Percentiles rank a stretch among this genome's conserved stretches.
Evolutionary conservation across 192 early-diverging fungal genomes (phyloP).

Genomic region (Rhizophagus sp.): DNA sequence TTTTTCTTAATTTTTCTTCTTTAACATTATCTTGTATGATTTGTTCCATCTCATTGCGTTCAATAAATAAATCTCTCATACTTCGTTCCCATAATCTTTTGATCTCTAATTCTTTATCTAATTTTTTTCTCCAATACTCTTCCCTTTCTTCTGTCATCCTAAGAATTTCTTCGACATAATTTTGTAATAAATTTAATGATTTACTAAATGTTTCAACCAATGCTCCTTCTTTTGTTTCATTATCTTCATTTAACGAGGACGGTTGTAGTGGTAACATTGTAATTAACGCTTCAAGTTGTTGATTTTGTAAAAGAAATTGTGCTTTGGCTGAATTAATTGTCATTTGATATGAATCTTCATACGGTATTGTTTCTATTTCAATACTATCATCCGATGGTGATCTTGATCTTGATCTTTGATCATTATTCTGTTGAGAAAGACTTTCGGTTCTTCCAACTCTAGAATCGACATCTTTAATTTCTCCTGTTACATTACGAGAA

Average conservation of each 20-base stretch:
- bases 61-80: slow-evolving; percentile 41
- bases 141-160: slow-evolving; percentile 48
- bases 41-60: slow-evolving; percentile 50
- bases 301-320: slow-evolving; percentile 62
- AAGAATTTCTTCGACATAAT: slow-evolving; percentile 35
- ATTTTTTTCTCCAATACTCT: slow-evolving; percentile 44
- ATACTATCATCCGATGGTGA: slow-evolving; percentile 27
- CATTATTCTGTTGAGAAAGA: not conserved
- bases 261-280: slow-evolving; percentile 9
- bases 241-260: not conserved
- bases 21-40: slow-evolving; percentile 39
- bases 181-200: slow-evolving; percentile 9
- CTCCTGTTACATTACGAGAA: not conserved
- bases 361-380: slow-evolving; percentile 33
- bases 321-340: slow-evolving; percentile 54
- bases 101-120: slow-evolving; percentile 48
- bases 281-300: slow-evolving; percentile 52
- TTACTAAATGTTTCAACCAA: slow-evolving; percentile 22
- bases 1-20: slow-evolving; percentile 34
- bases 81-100: slow-evolving; percentile 51
- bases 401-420: not conserved
- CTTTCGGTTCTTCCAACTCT: not conserved
- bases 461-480: slow-evolving; percentile 18
- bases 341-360: slow-evolving; percentile 47
- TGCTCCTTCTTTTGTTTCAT: not conserved